Evolutionary conservation across 1,284 basidiomycete genomes (phyloP), one percentile per base, ranked within the genome.

Genomic region (Rhizoctonia solani): DNA sequence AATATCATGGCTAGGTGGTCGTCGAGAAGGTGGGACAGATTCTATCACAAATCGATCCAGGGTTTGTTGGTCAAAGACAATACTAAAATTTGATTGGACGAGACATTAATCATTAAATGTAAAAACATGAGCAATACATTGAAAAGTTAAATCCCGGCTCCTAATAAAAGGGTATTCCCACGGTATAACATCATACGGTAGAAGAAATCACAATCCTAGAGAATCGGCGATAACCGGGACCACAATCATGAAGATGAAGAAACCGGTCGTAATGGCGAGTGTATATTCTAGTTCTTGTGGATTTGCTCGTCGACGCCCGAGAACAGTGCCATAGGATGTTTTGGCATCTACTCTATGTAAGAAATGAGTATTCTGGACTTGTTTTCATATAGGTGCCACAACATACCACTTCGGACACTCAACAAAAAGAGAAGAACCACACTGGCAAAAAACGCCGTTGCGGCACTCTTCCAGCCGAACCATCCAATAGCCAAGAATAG

Each of bases 221-320:
- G 30, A 41, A 30, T 65, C 49, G 8, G 59, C 59, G 19, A 65
- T 21, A 0, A 52, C 37, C 19, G 59, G 59, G 21, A 65, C 47
- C n/a, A 65, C 30, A 19, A 65, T 42, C 59, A 65, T 65, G 32
- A 65, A 65, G 9, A 65, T 8, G 13, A 49, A 65, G n/a, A 65
- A 65, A 5, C 59, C 59, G 13, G 59, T 65, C 6, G 59, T 65
- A n/a, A 65, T 65, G 1, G 59, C 59, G 44, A 65, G 59, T 3
- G 59, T 65, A 21, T 65, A 65, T 37, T 65, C 59, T 49, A 65
- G n/a, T 21, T 65, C 59, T 30, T 65, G 59, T 41, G 59, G 59
- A 52, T 65, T 65, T 29, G 59, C 47, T 19, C 59, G 59, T 30
- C 59, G 59, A 23, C 59, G 49, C 2, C 49, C 59, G 30, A 65